Evolutionary conservation across 2,329 filamentous ascomycete species (phyloP), one percentile per base, ranked within the genome.

Genomic region (Paecilomyces sp.): DNA sequence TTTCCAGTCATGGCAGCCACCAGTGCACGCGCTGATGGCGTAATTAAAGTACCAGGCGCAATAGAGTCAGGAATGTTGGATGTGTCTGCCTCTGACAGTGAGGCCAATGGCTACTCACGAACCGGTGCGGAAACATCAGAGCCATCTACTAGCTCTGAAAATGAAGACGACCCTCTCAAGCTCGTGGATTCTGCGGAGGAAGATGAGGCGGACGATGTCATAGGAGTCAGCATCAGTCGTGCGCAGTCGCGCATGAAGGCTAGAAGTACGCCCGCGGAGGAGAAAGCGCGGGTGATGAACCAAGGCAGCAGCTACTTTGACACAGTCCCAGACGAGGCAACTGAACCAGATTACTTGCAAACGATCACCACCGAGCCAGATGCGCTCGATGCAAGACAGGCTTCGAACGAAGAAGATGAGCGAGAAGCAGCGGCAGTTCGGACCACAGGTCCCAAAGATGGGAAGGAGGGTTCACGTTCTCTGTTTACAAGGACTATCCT

Each of bases 181-280:
- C 33, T n/a, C 11, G 51, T 57, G 31, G 55, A 57, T 12, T 63
- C 65, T 11, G 67, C 64, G 8, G 66, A 71, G 30, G 71, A 73
- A 52, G 74, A 75, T 61, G 72, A 70, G 55, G 73, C 71, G 47
- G 65, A 71, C 58, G 70, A 71, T 12, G 75, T 84, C 34, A 77
- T 87, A 64, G 84, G 83, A 2, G 77, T 87, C 66, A 86, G 84
- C 67, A 85, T 87, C 62, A 78, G 83, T 61, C 77, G 77, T 47
- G 76, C 79, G 51, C 85, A 87, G 68, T 83, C 79, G 56, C 79
- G 81, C 52, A 75, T 86, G 68, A 81, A 78, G 36, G 83, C 83
- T 18, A 80, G 83, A 9, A 76, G 77, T 51, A 86, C 83, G 3
- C 83, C 84, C 0, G 81, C 81, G 9, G 80, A 80, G 22, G 84